Percentiles rank a stretch among this genome's conserved stretches.
Evolutionary conservation across 2,329 filamentous ascomycete species (phyloP).

Genomic region (Tolypocladium nubicola): DNA sequence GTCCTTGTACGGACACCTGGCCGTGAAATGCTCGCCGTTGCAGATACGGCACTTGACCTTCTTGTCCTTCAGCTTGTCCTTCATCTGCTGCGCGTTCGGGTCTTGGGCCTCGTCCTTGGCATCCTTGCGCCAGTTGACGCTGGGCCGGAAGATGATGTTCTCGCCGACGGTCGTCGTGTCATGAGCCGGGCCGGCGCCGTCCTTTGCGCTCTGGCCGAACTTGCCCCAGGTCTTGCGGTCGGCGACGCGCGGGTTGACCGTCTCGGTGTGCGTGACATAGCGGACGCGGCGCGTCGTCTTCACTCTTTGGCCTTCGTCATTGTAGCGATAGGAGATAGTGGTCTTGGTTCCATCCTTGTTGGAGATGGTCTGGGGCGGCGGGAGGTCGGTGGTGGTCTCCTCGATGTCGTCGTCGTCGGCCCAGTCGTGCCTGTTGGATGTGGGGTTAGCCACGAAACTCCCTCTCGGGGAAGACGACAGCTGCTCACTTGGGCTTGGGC

Average conservation of each 20-base stretch:
- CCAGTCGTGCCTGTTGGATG: constrained; percentile 60
- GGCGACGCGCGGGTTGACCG: constrained; percentile 92
- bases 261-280: constrained; percentile 80
- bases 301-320: constrained; percentile 90
- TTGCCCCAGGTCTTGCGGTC: constrained; percentile 90
- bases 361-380: constrained; percentile 75
- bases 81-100: constrained; percentile 62
- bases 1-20: constrained; percentile 98
- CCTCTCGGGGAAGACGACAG: background rate
- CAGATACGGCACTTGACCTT: constrained; percentile 99
- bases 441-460: constrained; percentile 22
- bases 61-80: constrained; percentile 90
- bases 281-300: constrained; percentile 96
- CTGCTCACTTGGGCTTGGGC: constrained; percentile 30
- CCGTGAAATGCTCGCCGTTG: constrained; percentile 97
- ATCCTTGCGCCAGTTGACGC: constrained; percentile 86
- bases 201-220: constrained; percentile 84
- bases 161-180: constrained; percentile 92
- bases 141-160: constrained; percentile 95
- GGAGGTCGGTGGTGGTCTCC: constrained; percentile 58
- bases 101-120: constrained; percentile 72
- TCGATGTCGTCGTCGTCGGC: constrained; percentile 91
- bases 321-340: constrained; percentile 77
- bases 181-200: constrained; percentile 67
- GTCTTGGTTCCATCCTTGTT: constrained; percentile 99